Conservation (phyloP, 202 grass and related monocot species). For the Saccharum hybrid region DNA sequence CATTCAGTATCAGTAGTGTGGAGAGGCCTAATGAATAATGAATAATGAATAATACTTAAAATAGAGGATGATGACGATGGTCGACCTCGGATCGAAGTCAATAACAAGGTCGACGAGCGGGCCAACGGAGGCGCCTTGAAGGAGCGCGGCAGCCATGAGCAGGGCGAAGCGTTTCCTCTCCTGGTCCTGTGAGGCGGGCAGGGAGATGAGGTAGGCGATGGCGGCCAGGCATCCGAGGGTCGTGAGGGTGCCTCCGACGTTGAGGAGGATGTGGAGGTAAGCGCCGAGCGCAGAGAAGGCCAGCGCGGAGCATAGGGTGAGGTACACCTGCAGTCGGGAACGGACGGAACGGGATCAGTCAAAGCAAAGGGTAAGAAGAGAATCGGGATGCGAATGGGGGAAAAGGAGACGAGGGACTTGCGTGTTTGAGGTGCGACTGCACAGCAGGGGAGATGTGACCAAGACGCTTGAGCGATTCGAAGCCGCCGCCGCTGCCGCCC, state of each 20-base stretch:
- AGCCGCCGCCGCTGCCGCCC: neutral
- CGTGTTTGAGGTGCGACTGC: constrained; percentile 45
- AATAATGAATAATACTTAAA: too few relatives aligned
- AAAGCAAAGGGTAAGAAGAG: neutral
- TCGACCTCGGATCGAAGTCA: constrained; percentile 64
- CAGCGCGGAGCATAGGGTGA: constrained; percentile 68
- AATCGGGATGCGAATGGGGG: too few relatives aligned
- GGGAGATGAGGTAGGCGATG: constrained; percentile 54
- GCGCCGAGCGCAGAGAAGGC: constrained; percentile 63
- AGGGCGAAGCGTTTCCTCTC: constrained; percentile 66
- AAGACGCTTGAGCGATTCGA: constrained; percentile 41
- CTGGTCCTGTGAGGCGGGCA: constrained; percentile 39
- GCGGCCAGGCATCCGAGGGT: constrained; percentile 51
- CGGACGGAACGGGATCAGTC: too few relatives aligned
- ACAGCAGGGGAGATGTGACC: constrained; percentile 45
- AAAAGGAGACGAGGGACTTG: neutral
- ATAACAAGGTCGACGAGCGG: constrained; percentile 54
- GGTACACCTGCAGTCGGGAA: constrained; percentile 59
- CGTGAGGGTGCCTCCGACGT: constrained; percentile 71
- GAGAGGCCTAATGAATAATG: too few relatives aligned
- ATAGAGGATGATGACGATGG: neutral
- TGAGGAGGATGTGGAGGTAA: constrained; percentile 62
- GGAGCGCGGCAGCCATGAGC: constrained; percentile 59
- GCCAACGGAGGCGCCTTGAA: constrained; percentile 66
- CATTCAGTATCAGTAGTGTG: too few relatives aligned